A percentile compares a stretch with the other conserved stretches of the same genome.
Evolutionary conservation across 2,329 filamentous ascomycete species (phyloP).

Genomic region (Xylariales sp.): DNA sequence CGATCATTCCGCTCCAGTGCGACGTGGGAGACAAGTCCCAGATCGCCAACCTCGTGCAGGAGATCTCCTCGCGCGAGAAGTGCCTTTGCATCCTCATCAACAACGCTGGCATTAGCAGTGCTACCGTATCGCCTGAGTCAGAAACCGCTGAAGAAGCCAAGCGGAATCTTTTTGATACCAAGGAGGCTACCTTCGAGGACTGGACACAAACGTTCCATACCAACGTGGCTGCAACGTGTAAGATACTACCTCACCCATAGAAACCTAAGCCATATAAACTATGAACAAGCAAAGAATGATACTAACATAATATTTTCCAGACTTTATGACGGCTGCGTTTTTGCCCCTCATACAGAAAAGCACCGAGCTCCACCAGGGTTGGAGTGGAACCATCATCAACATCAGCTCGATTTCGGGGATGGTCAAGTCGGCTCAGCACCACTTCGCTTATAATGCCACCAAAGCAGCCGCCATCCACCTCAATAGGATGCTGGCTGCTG

Average conservation of each 20-base stretch:
- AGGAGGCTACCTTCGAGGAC: slow-evolving; percentile 54
- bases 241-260: too few relatives aligned
- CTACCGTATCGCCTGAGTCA: slow-evolving; percentile 48
- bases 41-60: slow-evolving; percentile 51
- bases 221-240: slow-evolving; percentile 66
- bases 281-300: too few relatives aligned
- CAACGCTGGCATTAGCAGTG: slow-evolving; percentile 62
- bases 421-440: slow-evolving; percentile 58
- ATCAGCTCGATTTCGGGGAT: slow-evolving; percentile 65
- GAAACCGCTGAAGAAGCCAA: slow-evolving; percentile 47
- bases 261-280: too few relatives aligned
- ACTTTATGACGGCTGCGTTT: slow-evolving; percentile 58
- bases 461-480: slow-evolving; percentile 65
- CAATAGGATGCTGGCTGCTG: slow-evolving; percentile 58
- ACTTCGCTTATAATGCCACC: slow-evolving; percentile 59
- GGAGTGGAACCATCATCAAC: slow-evolving; percentile 61
- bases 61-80: slow-evolving; percentile 49
- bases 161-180: slow-evolving; percentile 63
- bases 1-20: slow-evolving; percentile 56
- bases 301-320: too few relatives aligned
- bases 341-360: slow-evolving; percentile 56
- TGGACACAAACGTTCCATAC: slow-evolving; percentile 72
- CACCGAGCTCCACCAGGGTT: slow-evolving; percentile 36
- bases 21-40: slow-evolving; percentile 61
- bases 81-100: slow-evolving; percentile 64